Evolutionary conservation across 2,329 filamentous ascomycete genomes (phyloP).

Genomic region (Penicillium verrucosum): DNA sequence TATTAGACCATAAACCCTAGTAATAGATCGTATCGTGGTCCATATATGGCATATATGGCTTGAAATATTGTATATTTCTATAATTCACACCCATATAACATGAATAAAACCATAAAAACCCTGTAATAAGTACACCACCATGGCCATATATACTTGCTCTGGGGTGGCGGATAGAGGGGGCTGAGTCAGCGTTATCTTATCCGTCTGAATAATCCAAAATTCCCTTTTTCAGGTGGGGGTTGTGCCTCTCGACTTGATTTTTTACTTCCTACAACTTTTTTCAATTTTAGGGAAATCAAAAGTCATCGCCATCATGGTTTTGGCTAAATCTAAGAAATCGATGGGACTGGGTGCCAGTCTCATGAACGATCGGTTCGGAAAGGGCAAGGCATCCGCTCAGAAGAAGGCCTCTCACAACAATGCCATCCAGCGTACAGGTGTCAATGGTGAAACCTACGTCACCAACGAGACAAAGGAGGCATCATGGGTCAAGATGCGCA

Average conservation of each 20-base stretch:
- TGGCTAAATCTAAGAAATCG: conserved; percentile 90
- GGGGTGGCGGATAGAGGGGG: conserved; percentile 3
- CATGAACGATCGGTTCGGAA: conserved; percentile 98
- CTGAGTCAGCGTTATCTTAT: conserved; percentile 33
- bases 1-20: background rate
- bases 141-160: background rate
- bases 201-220: conserved; percentile 29
- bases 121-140: background rate
- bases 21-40: background rate
- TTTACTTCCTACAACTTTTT: conserved; percentile 16
- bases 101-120: background rate
- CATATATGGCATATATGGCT: too few relatives aligned
- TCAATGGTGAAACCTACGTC: conserved; percentile 83
- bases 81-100: background rate
- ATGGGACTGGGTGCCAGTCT: conserved; percentile 94
- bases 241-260: conserved; percentile 10
- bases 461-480: conserved; percentile 89
- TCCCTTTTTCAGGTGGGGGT: conserved; percentile 28
- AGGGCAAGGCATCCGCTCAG: conserved; percentile 79
- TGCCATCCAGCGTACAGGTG: conserved; percentile 68
- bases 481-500: conserved; percentile 98
- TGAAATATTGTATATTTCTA: background rate
- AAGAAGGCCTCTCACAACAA: conserved; percentile 64
- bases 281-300: background rate
- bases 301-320: conserved; percentile 55